A percentile compares a stretch with the other conserved stretches of the same genome.
phyloP scores from a whole-genome alignment of 495 filamentous ascomycete genomes.

The Letharia lupina region DNA sequence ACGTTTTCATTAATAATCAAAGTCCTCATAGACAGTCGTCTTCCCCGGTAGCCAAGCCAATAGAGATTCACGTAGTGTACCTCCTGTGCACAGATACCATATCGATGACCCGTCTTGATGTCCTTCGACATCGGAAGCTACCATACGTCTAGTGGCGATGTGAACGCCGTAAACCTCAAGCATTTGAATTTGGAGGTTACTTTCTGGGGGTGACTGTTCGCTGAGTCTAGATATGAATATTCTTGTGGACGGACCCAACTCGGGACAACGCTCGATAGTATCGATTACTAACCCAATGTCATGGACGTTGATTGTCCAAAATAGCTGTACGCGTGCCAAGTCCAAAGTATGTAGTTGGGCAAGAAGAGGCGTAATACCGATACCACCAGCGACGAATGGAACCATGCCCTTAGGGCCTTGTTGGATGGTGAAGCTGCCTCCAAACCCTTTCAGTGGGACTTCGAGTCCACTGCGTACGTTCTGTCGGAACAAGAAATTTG shows the following conservation, averaged over 20 bases:
- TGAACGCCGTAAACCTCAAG: conserved; percentile 34
- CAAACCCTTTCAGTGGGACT: conserved; percentile 61
- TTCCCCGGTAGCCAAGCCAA: conserved; percentile 56
- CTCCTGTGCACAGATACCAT: conserved; percentile 63
- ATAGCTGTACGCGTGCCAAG: conserved; percentile 40
- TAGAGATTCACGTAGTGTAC: conserved; percentile 46
- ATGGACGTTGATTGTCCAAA: conserved; percentile 55
- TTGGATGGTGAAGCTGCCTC: conserved; percentile 54
- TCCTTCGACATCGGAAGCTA: conserved; percentile 41
- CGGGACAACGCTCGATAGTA: conserved; percentile 43
- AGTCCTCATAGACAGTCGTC: conserved; percentile 59
- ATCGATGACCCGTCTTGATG: conserved; percentile 32
- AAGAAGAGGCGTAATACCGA: conserved; percentile 73
- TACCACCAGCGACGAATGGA: conserved; percentile 64
- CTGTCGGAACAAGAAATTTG: conserved; percentile 52
- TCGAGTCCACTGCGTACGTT: conserved; percentile 47
- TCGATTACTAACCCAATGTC: conserved; percentile 59
- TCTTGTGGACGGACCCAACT: conserved; percentile 42
- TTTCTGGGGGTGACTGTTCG: conserved; percentile 26
- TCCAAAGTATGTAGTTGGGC: conserved; percentile 48
- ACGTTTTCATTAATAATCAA: conserved; percentile 47
- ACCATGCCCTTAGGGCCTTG: conserved; percentile 25
- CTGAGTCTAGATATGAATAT: conserved; percentile 53
- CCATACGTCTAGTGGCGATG: conserved; percentile 45
- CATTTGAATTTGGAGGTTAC: conserved; percentile 24